Percentiles rank a stretch among this genome's conserved stretches.
These are phyloP conservation scores for Venturia effusa DNA, from an alignment of 2,329 filamentous ascomycete genomes.

Conservation along the genomic window DNA sequence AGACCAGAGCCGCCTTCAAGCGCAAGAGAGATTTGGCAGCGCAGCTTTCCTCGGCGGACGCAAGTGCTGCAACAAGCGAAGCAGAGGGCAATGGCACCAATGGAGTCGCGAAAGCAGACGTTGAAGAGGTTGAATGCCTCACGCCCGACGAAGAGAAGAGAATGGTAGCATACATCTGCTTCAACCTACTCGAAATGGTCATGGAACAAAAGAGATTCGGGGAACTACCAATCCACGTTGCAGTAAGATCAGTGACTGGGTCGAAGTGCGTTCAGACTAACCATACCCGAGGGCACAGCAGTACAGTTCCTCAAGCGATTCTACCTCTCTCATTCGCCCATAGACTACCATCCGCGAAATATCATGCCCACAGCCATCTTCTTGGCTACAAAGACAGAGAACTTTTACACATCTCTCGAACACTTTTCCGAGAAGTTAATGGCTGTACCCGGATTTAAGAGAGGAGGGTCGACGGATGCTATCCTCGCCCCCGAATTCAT, in stretches of 20 bases:
- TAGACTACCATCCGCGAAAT: conserved; percentile 88
- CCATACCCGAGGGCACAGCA: conserved; percentile 53
- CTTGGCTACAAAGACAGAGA: conserved; percentile 88
- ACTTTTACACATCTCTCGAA: conserved; percentile 57
- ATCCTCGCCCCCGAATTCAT: conserved; percentile 88
- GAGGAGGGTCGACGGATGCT: conserved; percentile 55
- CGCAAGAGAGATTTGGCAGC: conserved; percentile 18
- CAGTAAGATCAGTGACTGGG: conserved; percentile 45
- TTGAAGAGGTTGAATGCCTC: conserved; percentile 61
- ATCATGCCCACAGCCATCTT: conserved; percentile 86
- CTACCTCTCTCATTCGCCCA: conserved; percentile 89
- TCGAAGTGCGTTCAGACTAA: conserved; percentile 15
- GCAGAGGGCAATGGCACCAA: conserved; percentile 15
- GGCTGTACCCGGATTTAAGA: conserved; percentile 36
- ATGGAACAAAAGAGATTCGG: conserved; percentile 4
- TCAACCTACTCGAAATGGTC: conserved; percentile 41
- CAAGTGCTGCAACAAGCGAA: conserved; percentile 5
- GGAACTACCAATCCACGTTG: conserved; percentile 10
- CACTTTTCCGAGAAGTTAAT: conserved; percentile 58
- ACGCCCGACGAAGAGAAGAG: conserved; percentile 73
- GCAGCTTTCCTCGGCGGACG: not conserved
- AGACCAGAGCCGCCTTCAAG: conserved; percentile 47
- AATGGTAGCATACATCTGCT: conserved; percentile 70
- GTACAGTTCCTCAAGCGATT: conserved; percentile 88
- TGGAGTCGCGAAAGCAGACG: conserved; percentile 23